phyloP scores from a whole-genome alignment of 2,329 filamentous ascomycete genomes.

The Cyclaneusma minus region DNA sequence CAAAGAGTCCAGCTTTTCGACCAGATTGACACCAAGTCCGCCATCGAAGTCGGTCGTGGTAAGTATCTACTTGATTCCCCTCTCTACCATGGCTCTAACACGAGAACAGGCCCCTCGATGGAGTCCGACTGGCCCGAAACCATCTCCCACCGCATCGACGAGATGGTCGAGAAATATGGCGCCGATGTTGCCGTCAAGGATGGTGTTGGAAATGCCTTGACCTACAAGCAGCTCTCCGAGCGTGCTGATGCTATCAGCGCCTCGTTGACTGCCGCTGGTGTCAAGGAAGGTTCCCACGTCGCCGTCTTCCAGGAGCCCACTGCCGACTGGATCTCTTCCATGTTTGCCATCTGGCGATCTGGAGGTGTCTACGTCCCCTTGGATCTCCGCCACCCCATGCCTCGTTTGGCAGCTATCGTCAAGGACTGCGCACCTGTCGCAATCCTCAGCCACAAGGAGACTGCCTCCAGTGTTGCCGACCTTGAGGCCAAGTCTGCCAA shows the following conservation, averaged over 20 bases:
- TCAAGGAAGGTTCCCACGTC: slow-evolving; percentile 15
- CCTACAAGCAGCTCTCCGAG: slow-evolving; percentile 20
- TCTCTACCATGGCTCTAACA: slow-evolving; percentile 14
- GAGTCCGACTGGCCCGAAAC: slow-evolving; percentile 9
- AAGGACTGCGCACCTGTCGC: slow-evolving; percentile 14
- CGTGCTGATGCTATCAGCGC: slow-evolving; percentile 21
- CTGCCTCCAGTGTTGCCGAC: slow-evolving; percentile 5
- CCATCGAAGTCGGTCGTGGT: slow-evolving; percentile 2
- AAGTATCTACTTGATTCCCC: slow-evolving; percentile 22
- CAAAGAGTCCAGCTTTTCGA: slow-evolving; percentile 1
- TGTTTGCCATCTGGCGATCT: slow-evolving; percentile 25
- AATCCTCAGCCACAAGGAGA: slow-evolving; percentile 16
- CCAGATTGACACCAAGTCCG: not conserved
- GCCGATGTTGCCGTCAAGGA: slow-evolving; percentile 6
- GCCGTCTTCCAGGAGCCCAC: slow-evolving; percentile 24
- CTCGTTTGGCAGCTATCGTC: slow-evolving; percentile 18
- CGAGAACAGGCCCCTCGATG: slow-evolving; percentile 2
- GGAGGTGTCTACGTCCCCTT: slow-evolving; percentile 26
- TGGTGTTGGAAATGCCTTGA: slow-evolving; percentile 10
- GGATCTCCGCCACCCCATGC: slow-evolving; percentile 18
- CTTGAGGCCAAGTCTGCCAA: not conserved
- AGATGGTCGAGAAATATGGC: slow-evolving; percentile 3
- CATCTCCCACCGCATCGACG: slow-evolving; percentile 7
- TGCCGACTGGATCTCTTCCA: slow-evolving; percentile 19
- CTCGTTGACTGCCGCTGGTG: slow-evolving; percentile 10